Conservation (phyloP, 2,329 filamentous ascomycete species). For the Mycocentrospora acerina region DNA sequence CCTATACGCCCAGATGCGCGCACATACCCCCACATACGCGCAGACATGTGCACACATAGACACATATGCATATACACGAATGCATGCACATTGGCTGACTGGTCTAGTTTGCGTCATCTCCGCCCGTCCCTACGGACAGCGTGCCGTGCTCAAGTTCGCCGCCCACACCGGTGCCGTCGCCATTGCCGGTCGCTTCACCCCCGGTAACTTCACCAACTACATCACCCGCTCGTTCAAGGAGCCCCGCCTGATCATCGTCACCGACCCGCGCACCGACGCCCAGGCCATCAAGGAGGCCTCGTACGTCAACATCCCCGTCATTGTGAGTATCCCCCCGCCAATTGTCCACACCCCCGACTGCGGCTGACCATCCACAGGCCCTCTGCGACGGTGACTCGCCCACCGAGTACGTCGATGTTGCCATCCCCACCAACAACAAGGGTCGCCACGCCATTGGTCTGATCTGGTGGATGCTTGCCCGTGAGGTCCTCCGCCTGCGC, state of each 20-base stretch:
- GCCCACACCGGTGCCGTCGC: slow-evolving; percentile 96
- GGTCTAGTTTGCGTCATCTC: slow-evolving; percentile 88
- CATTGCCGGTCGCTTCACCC: slow-evolving; percentile 99
- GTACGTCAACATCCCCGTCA: slow-evolving; percentile 99
- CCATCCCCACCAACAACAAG: slow-evolving; percentile 99
- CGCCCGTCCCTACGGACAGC: slow-evolving; percentile 98
- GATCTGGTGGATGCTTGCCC: slow-evolving; percentile 99
- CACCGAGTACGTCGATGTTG: slow-evolving; percentile 99
- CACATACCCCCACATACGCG: background rate
- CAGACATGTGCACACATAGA: no score
- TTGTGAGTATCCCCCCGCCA: slow-evolving; percentile 47
- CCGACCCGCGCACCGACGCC: slow-evolving; percentile 98
- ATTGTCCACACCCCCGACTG: no score
- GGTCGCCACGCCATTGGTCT: slow-evolving; percentile 98
- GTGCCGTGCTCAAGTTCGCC: slow-evolving; percentile 99
- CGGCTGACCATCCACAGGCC: slow-evolving; percentile 58
- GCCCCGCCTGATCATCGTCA: slow-evolving; percentile 98
- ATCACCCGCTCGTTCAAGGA: slow-evolving; percentile 99
- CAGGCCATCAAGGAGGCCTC: slow-evolving; percentile 99
- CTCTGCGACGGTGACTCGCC: slow-evolving; percentile 99
- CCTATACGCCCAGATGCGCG: no score
- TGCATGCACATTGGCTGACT: no score
- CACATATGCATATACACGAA: no score
- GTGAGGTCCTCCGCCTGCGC: slow-evolving; percentile 98
- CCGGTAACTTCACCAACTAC: slow-evolving; percentile 99